Evolutionary conservation across 768 basidiomycete genomes (phyloP).

Genomic region (Daedalea quercina): DNA sequence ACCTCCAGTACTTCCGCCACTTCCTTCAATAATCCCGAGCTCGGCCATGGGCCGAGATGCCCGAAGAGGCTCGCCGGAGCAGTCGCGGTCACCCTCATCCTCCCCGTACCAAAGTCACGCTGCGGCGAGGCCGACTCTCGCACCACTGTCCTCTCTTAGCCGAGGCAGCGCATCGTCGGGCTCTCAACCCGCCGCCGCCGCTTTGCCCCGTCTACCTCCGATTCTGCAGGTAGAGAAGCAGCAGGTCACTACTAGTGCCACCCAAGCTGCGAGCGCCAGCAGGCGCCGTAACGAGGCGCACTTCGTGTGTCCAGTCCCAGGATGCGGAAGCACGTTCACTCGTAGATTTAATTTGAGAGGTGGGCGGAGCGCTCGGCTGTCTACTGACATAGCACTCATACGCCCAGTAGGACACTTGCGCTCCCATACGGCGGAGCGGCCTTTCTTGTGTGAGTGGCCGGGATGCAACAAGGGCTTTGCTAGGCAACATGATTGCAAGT

Average conservation of each 20-base stretch:
- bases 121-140: slow-evolving; percentile 3
- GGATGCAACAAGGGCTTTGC: slow-evolving; percentile 95
- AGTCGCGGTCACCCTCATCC: slow-evolving; percentile 4
- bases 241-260: slow-evolving; percentile 92
- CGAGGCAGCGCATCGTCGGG: not conserved
- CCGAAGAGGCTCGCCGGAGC: not conserved
- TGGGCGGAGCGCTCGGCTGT: slow-evolving; percentile 20
- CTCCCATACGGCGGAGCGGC: slow-evolving; percentile 93
- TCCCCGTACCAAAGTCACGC: slow-evolving; percentile 9
- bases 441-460: slow-evolving; percentile 89
- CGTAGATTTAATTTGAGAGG: slow-evolving; percentile 85
- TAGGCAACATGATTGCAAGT: slow-evolving; percentile 97
- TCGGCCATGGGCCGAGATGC: not conserved
- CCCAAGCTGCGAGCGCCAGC: slow-evolving; percentile 86
- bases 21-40: not conserved
- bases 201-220: slow-evolving; percentile 59
- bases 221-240: slow-evolving; percentile 90
- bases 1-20: not conserved
- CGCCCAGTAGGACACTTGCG: slow-evolving; percentile 69
- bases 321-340: slow-evolving; percentile 45
- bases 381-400: slow-evolving; percentile 1
- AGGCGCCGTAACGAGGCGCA: slow-evolving; percentile 86
- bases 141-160: slow-evolving; percentile 2
- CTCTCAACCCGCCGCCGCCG: slow-evolving; percentile 10
- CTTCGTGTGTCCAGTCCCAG: slow-evolving; percentile 49